These are phyloP conservation scores for Thelonectria rubi DNA, from an alignment of 2,329 filamentous ascomycete genomes.

Conservation along the genomic window DNA sequence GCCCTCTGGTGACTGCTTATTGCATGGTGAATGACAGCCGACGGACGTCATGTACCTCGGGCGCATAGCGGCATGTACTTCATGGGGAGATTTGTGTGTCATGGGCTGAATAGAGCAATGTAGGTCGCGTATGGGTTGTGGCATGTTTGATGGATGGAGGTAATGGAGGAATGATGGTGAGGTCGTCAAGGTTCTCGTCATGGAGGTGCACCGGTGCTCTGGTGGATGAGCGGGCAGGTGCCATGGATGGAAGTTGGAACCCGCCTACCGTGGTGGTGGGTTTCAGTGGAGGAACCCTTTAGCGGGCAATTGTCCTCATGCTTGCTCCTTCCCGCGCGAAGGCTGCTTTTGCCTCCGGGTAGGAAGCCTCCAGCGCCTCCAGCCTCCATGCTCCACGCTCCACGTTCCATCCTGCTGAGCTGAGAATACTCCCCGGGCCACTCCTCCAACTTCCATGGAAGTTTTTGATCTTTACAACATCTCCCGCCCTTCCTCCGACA, in stretches of 20 bases:
- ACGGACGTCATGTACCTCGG: neutral
- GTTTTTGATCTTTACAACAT: neutral
- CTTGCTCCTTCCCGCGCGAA: conserved; percentile 13
- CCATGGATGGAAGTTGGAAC: no score
- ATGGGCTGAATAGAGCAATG: neutral
- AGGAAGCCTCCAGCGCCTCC: neutral
- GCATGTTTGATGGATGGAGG: neutral
- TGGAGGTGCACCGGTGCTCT: no score
- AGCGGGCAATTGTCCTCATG: conserved; percentile 4
- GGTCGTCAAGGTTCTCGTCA: neutral
- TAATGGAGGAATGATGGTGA: neutral
- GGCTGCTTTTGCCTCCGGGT: no score
- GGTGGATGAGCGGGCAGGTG: conserved; percentile 6
- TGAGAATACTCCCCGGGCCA: conserved; percentile 7
- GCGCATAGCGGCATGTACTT: neutral
- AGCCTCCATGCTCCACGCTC: conserved; percentile 11
- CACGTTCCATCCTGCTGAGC: conserved; percentile 16
- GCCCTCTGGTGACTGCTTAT: conserved; percentile 4
- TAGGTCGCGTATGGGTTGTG: neutral
- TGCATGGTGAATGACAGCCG: neutral
- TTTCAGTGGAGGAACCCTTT: conserved; percentile 11
- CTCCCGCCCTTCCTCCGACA: neutral
- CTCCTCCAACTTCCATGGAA: neutral
- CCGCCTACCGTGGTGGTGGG: conserved; percentile 4
- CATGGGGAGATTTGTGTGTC: neutral